These are phyloP conservation scores for Ulota crispa DNA, from an alignment of 225 moss, liverwort and hornwort genomes.

Conservation along the genomic window DNA sequence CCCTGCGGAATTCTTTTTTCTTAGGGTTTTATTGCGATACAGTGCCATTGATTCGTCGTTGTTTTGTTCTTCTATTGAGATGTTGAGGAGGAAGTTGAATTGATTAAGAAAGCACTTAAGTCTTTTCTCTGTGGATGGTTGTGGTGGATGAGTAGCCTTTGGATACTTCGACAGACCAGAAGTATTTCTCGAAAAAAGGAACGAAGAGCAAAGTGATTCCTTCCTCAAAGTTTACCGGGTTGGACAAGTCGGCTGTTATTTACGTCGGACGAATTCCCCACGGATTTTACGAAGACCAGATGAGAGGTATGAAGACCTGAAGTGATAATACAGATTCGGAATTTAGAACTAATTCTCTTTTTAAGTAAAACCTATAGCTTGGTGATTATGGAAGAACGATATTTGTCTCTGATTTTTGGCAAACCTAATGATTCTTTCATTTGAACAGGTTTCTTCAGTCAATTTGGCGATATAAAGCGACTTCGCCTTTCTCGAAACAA, in stretches of 20 bases:
- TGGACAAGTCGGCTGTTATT: slow-evolving; percentile 63
- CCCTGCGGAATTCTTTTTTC: neutral
- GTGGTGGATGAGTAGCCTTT: slow-evolving; percentile 39
- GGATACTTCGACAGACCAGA: slow-evolving; percentile 37
- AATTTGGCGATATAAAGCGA: slow-evolving; percentile 83
- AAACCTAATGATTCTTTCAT: neutral
- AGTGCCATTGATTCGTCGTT: neutral
- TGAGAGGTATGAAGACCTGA: slow-evolving; percentile 58
- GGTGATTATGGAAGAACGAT: neutral
- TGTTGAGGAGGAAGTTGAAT: neutral
- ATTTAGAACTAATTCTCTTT: neutral
- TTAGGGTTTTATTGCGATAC: neutral
- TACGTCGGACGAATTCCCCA: slow-evolving; percentile 97
- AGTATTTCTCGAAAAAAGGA: slow-evolving; percentile 14
- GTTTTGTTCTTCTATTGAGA: neutral
- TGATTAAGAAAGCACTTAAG: neutral
- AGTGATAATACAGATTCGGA: neutral
- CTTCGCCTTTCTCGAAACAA: slow-evolving; percentile 91
- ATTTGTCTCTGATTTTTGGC: neutral
- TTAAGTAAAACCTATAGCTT: neutral
- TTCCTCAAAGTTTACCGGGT: slow-evolving; percentile 21
- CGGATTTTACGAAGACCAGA: slow-evolving; percentile 94
- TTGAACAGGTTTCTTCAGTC: slow-evolving; percentile 78
- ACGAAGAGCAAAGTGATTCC: slow-evolving; percentile 33
- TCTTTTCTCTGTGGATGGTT: neutral